Conservation (phyloP, 129 eudicot genomes). For the Gnaphalium uliginosum region DNA sequence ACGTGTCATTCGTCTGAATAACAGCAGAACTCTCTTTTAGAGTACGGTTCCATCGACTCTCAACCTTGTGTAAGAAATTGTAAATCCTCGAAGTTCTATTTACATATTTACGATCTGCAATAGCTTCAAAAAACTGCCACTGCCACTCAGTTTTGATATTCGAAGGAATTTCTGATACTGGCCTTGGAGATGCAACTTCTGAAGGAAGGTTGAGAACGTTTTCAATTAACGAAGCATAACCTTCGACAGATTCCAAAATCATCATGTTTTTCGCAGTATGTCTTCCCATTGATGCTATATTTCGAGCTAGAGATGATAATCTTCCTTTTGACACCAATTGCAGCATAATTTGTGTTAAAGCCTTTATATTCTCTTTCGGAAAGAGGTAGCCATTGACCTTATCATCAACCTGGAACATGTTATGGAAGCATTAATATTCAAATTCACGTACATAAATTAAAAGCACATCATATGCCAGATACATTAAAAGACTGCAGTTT, state of each 20-base stretch:
- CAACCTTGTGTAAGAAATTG: conserved; percentile 53
- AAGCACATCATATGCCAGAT: conserved; percentile 9
- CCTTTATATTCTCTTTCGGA: conserved; percentile 59
- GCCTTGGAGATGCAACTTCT: conserved; percentile 66
- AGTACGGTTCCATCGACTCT: conserved; percentile 46
- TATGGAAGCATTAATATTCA: conserved; percentile 12
- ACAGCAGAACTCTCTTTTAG: conserved; percentile 38
- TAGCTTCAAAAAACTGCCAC: conserved; percentile 63
- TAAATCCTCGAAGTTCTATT: conserved; percentile 40
- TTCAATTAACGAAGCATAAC: conserved; percentile 72
- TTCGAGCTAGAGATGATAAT: conserved; percentile 60
- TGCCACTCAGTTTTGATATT: conserved; percentile 67
- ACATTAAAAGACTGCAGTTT: conserved; percentile 10
- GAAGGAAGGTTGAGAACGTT: conserved; percentile 74
- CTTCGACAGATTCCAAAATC: conserved; percentile 80
- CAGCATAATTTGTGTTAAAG: conserved; percentile 48
- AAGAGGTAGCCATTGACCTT: conserved; percentile 85
- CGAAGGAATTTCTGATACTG: conserved; percentile 56
- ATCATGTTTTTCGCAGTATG: conserved; percentile 70
- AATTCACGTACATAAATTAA: conserved; percentile 22
- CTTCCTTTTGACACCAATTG: conserved; percentile 59
- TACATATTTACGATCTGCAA: conserved; percentile 32
- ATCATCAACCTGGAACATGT: conserved; percentile 71
- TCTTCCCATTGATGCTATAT: conserved; percentile 72
- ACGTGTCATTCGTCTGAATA: conserved; percentile 47